These are phyloP conservation scores for Ambrosia artemisiifolia DNA, from an alignment of 129 eudicot genomes.

Conservation along the genomic window DNA sequence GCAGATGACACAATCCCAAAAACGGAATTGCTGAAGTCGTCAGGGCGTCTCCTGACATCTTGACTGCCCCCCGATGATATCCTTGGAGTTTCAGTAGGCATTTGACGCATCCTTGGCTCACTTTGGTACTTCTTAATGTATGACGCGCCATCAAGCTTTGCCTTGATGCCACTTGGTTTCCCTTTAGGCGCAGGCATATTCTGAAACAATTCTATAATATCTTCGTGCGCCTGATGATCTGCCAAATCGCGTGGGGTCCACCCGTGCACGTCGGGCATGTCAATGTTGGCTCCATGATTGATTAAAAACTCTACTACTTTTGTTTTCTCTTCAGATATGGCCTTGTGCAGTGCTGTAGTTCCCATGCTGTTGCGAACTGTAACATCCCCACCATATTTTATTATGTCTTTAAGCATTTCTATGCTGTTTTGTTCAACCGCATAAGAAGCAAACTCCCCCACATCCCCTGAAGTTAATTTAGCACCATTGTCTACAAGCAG, in stretches of 20 bases:
- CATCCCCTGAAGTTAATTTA: conserved; percentile 54
- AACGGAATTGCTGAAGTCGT: conserved; percentile 56
- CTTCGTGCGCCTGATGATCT: conserved; percentile 65
- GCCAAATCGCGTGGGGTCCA: conserved; percentile 87
- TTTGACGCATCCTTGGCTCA: conserved; percentile 44
- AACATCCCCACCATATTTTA: conserved; percentile 63
- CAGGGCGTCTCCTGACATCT: conserved; percentile 30
- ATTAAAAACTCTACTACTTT: conserved; percentile 59
- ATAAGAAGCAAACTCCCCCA: conserved; percentile 53
- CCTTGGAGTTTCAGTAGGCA: conserved; percentile 18
- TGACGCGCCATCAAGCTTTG: conserved; percentile 29
- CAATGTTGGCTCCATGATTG: conserved; percentile 64
- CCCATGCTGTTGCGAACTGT: conserved; percentile 42
- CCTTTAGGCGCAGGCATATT: conserved; percentile 25
- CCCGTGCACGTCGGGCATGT: conserved; percentile 65
- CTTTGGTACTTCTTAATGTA: conserved; percentile 57
- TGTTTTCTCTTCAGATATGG: conserved; percentile 58
- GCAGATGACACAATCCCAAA: conserved; percentile 68
- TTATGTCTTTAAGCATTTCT: conserved; percentile 56
- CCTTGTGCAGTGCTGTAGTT: conserved; percentile 82
- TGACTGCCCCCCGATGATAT: conserved; percentile 21
- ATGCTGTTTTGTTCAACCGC: conserved; percentile 64
- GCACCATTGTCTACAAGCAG: conserved; percentile 73
- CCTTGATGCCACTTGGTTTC: conserved; percentile 3
- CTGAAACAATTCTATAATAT: conserved; percentile 46